phyloP scores from a whole-genome alignment of 2,329 filamentous ascomycete genomes.

The Raffaelea ambrosiae region DNA sequence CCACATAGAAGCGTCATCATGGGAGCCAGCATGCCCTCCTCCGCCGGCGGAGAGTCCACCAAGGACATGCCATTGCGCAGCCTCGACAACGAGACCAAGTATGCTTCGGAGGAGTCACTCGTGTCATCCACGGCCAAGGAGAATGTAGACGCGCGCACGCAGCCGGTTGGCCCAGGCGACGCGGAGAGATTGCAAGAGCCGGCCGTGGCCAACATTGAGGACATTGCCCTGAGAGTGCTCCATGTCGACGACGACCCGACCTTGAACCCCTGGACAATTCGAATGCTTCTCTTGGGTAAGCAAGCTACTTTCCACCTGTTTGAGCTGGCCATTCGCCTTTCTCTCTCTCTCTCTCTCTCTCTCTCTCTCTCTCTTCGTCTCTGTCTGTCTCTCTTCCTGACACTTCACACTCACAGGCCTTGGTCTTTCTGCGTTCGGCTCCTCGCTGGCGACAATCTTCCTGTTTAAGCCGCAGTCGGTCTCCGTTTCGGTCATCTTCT shows the following conservation, averaged over 20 bases:
- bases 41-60: too few species aligned
- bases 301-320: not conserved
- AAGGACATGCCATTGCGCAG: too few species aligned
- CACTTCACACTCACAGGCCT: constrained; percentile 18
- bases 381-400: too few species aligned
- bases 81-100: too few species aligned
- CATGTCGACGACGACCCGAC: constrained; percentile 14
- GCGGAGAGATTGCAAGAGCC: not conserved
- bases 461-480: constrained; percentile 38
- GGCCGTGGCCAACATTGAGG: constrained; percentile 1
- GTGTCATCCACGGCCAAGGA: too few species aligned
- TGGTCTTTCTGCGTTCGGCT: constrained; percentile 25
- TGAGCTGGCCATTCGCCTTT: too few species aligned
- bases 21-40: too few species aligned
- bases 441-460: constrained; percentile 33
- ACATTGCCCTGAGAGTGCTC: constrained; percentile 13
- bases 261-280: constrained; percentile 14
- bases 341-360: not conserved
- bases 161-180: too few species aligned
- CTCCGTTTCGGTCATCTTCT: constrained; percentile 33
- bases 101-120: too few species aligned
- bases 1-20: too few species aligned
- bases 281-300: constrained; percentile 11
- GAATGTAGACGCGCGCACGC: too few species aligned
- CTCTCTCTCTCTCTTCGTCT: not conserved